Conservation (phyloP, 257 asterid genomes). For the Thymus quinquecostatus region DNA sequence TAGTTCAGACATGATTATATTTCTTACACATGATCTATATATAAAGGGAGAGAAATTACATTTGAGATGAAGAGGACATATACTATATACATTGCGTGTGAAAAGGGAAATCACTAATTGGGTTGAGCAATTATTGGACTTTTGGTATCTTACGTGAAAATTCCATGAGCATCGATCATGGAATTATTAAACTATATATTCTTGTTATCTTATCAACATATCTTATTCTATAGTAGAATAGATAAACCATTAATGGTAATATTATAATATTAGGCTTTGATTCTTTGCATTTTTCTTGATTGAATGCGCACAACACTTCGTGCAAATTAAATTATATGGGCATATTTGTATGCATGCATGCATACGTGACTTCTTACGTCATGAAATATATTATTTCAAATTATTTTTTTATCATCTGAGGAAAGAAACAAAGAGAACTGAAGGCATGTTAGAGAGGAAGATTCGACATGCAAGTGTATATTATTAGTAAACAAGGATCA, state of each 20-base stretch:
- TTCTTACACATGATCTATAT: too few species aligned
- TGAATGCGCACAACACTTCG: constrained; percentile 24
- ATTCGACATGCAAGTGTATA: background rate
- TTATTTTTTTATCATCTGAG: background rate
- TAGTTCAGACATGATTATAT: too few species aligned
- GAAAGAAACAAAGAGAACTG: background rate
- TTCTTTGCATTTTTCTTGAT: constrained; percentile 23
- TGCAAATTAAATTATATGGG: background rate
- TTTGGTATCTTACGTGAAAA: constrained; percentile 36
- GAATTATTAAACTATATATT: constrained; percentile 36
- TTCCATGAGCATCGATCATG: constrained; percentile 36
- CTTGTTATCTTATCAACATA: constrained; percentile 37
- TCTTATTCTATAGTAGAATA: constrained; percentile 45
- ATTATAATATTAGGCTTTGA: constrained; percentile 7
- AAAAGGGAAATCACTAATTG: constrained; percentile 51
- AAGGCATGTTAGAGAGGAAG: background rate
- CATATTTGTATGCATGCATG: constrained; percentile 40
- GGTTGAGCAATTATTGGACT: constrained; percentile 32
- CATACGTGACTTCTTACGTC: constrained; percentile 40
- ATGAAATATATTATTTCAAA: constrained; percentile 7
- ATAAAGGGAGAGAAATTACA: background rate
- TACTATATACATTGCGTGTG: constrained; percentile 31
- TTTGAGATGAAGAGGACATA: background rate
- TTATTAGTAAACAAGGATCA: too few species aligned
- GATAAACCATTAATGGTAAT: constrained; percentile 29